phyloP scores from a whole-genome alignment of 2,329 filamentous ascomycete species.

The Hymenoscyphus repandus region DNA sequence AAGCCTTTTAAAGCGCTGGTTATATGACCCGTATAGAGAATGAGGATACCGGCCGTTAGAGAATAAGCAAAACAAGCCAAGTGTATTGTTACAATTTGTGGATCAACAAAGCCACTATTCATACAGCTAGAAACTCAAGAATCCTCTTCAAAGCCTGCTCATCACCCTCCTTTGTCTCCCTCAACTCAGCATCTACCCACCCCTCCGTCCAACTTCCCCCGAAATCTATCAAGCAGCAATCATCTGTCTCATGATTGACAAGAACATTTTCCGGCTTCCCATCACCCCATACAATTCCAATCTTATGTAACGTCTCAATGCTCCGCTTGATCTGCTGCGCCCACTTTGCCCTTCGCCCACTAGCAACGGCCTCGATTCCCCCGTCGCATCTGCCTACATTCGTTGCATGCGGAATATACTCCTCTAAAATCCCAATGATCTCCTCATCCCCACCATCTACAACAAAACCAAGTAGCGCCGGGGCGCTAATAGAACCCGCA shows the following conservation, averaged over 20 bases:
- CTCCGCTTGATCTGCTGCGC: constrained; percentile 13
- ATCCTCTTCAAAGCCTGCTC: constrained; percentile 16
- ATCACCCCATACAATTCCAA: constrained; percentile 25
- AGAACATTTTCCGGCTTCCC: constrained; percentile 26
- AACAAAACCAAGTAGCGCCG: constrained; percentile 13
- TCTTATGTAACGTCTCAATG: constrained; percentile 18
- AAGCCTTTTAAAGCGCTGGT: too few relatives aligned
- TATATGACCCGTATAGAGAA: too few relatives aligned
- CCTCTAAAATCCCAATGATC: constrained; percentile 18
- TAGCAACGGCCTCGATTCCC: constrained; percentile 4
- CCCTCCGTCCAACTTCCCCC: constrained; percentile 22
- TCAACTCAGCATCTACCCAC: constrained; percentile 21
- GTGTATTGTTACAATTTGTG: too few relatives aligned
- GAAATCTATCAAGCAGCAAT: constrained; percentile 25
- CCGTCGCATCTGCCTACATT: not conserved
- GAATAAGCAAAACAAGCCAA: too few relatives aligned
- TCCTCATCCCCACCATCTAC: constrained; percentile 6
- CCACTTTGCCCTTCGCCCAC: constrained; percentile 18
- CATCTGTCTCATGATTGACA: constrained; percentile 16
- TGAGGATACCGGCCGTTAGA: too few relatives aligned
- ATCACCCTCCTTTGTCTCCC: constrained; percentile 18
- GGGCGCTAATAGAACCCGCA: constrained; percentile 10
- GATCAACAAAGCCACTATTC: too few relatives aligned
- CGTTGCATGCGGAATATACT: constrained; percentile 12
- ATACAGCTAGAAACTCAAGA: constrained; percentile 10